Base-by-base conservation (phyloP, 2,329 filamentous ascomycete species). In the Phyllosticta citrichinensis region DNA sequence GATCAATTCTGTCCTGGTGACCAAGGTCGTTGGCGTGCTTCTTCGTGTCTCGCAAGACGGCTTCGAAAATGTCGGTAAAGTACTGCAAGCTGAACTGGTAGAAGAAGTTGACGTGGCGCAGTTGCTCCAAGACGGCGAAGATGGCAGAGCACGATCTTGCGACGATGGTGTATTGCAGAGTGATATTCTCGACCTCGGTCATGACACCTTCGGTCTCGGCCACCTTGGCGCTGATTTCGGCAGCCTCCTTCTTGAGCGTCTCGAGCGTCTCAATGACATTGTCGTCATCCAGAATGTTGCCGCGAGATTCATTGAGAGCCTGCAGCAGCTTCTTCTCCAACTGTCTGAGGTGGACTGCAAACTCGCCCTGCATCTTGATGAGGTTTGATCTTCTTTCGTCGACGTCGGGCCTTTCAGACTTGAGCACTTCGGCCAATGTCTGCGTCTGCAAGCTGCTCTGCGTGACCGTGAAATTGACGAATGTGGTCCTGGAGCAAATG, bases 71-170 rank as follows among this genome's bases (percentile, higher is more conserved):
- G 72, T 97, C 89, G 60, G 96, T 83, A 77, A 99, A 99, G 77
- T 96, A 99, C 74, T 97, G 92, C 63, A 99, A 82, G 47, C 94
- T 99, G 81, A 99, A 99, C 73, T 97, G 95, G 75, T 99, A 99
- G 77, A 97, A 97, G 79, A 97, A 94, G 74, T 99, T 97, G 73
- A 99, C 87, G 71, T 97, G 95, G 75, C 97, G 93, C 62, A 99
- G 83, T 74, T 99, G 93, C 77, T 99, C 95, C 63, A 99, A 80
- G 14, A 99, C 89, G 33, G 95, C 91, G 73, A 97, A 99, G 52
- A 99, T 93, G 60, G 94, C 92, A 77, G 93, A 97, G 82, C 94
- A 99, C 52, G 94, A 93, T 68, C 87, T 85, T 61, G 94, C 94
- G 75, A 99, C 91, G 65, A 95, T 86, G 71, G 88, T 89, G 81